These are phyloP conservation scores for Boletus semigastroideus DNA, from an alignment of 1,284 basidiomycete genomes.

Conservation along the genomic window DNA sequence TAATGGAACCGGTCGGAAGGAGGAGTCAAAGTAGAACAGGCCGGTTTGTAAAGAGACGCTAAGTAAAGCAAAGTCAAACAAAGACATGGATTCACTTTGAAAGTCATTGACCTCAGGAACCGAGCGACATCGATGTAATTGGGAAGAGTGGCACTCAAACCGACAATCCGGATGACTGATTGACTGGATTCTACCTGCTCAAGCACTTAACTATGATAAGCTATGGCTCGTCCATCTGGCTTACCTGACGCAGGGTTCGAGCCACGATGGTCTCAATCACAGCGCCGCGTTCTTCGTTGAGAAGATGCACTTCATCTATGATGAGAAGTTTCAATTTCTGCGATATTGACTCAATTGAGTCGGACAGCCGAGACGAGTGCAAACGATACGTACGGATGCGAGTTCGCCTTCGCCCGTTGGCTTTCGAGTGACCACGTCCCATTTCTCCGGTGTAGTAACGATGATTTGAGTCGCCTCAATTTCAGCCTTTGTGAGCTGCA, in stretches of 20 bases:
- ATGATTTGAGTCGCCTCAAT: constrained; percentile 98
- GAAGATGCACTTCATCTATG: constrained; percentile 96
- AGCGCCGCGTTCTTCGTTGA: constrained; percentile 97
- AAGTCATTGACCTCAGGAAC: constrained; percentile 71
- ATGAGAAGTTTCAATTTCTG: constrained; percentile 94
- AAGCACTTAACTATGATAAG: neutral
- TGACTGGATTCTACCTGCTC: constrained; percentile 92
- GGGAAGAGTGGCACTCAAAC: constrained; percentile 95
- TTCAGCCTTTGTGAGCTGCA: constrained; percentile 95
- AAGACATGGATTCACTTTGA: neutral
- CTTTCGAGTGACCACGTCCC: constrained; percentile 99
- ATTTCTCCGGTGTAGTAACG: constrained; percentile 99
- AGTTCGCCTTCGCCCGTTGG: constrained; percentile 96
- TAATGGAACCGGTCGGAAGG: constrained; percentile 94
- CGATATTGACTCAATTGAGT: constrained; percentile 7
- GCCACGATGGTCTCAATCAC: constrained; percentile 99
- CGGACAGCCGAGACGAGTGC: neutral
- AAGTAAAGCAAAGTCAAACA: constrained; percentile 10
- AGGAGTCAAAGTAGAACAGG: constrained; percentile 98
- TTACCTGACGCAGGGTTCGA: constrained; percentile 86
- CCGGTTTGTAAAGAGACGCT: constrained; percentile 89
- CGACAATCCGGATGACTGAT: constrained; percentile 97
- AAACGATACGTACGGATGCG: constrained; percentile 63
- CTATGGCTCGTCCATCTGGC: constrained; percentile 3
- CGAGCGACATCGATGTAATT: constrained; percentile 98